Conservation (phyloP, 306 rosid genomes). For the Clitoria ternatea region DNA sequence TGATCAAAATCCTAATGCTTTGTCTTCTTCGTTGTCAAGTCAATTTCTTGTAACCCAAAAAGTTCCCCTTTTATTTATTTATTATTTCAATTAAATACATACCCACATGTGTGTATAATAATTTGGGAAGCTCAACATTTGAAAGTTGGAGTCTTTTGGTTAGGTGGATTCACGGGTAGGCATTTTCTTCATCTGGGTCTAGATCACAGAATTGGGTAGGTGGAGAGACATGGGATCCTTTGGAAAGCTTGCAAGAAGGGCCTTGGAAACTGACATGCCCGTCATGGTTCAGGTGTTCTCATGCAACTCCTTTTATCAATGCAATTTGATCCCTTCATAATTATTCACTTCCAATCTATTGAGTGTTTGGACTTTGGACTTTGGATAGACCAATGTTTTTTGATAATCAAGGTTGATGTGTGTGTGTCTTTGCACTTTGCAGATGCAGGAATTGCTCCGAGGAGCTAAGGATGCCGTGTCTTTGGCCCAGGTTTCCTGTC, state of each 20-base stretch:
- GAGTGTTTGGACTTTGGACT: neutral
- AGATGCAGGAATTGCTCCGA: slow-evolving; percentile 42
- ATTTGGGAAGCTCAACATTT: neutral
- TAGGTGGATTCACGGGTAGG: neutral
- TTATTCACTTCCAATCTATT: too few relatives aligned
- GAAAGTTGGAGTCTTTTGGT: slow-evolving; percentile 19
- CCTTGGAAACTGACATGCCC: slow-evolving; percentile 33
- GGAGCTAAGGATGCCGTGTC: slow-evolving; percentile 37
- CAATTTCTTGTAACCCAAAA: neutral
- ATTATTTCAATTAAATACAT: neutral
- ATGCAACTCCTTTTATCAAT: neutral
- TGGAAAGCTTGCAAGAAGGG: slow-evolving; percentile 30
- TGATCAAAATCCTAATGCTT: neutral
- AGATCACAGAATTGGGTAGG: slow-evolving; percentile 19
- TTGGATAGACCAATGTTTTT: neutral
- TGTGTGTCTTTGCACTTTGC: slow-evolving; percentile 2
- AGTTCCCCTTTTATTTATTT: neutral
- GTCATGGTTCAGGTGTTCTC: slow-evolving; percentile 32
- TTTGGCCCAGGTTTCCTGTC: slow-evolving; percentile 37
- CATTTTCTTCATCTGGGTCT: neutral
- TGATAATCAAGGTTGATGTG: slow-evolving; percentile 14
- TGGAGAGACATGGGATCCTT: slow-evolving; percentile 25
- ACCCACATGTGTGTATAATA: neutral
- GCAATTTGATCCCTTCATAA: slow-evolving; percentile 6
- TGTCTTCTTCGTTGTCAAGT: neutral